phyloP scores from a whole-genome alignment of 2,329 filamentous ascomycete genomes.

The Fusarium sp. region DNA sequence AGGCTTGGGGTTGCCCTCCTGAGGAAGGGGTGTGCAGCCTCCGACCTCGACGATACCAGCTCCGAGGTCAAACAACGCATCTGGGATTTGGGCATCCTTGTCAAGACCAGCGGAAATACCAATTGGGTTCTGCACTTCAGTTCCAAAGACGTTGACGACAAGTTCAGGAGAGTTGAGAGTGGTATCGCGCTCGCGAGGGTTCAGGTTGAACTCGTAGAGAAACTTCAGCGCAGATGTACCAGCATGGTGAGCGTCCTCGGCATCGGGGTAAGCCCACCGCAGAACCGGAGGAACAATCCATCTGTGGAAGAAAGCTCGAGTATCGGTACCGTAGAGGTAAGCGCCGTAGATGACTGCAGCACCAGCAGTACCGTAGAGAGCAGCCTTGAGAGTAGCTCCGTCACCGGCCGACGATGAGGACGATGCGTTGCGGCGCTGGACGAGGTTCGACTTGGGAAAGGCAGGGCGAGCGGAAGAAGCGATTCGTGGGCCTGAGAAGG shows the following conservation, averaged over 20 bases:
- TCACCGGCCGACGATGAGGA: conserved; percentile 53
- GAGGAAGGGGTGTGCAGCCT: conserved; percentile 87
- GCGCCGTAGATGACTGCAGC: conserved; percentile 60
- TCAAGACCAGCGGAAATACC: conserved; percentile 96
- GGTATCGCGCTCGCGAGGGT: conserved; percentile 82
- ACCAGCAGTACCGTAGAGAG: conserved; percentile 58
- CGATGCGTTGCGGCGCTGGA: conserved; percentile 52
- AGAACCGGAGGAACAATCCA: conserved; percentile 76
- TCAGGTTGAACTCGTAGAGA: conserved; percentile 79
- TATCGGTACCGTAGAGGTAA: conserved; percentile 81
- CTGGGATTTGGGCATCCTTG: conserved; percentile 91
- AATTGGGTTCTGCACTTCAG: conserved; percentile 84
- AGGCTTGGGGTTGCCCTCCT: conserved; percentile 88
- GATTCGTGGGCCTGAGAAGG: conserved; percentile 37
- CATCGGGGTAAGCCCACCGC: conserved; percentile 76
- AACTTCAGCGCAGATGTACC: conserved; percentile 79
- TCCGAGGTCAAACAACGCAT: conserved; percentile 85
- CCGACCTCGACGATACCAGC: conserved; percentile 92
- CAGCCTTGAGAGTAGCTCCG: conserved; percentile 52
- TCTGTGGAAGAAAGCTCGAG: conserved; percentile 76
- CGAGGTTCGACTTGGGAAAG: conserved; percentile 37
- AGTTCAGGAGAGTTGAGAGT: conserved; percentile 53
- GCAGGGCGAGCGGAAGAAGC: conserved; percentile 39
- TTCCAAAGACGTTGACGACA: conserved; percentile 75
- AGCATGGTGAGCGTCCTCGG: conserved; percentile 91